Conservation (phyloP, 2,329 filamentous ascomycete species). For the Thyridium curvatum region DNA sequence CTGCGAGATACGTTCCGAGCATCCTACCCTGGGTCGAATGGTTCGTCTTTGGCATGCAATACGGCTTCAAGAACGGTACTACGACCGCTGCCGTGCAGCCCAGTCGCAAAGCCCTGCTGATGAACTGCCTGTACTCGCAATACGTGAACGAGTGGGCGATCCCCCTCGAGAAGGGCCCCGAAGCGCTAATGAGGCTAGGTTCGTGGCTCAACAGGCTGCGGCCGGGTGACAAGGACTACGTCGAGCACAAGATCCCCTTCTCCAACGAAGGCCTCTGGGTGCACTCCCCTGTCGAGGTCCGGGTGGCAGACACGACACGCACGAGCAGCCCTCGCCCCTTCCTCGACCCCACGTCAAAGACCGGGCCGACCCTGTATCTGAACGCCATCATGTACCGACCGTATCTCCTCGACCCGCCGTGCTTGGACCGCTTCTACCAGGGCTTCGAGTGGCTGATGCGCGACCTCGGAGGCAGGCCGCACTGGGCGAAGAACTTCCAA, state of each 20-base stretch:
- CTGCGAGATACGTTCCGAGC: slow-evolving; percentile 70
- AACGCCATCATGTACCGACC: slow-evolving; percentile 77
- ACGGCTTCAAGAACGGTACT: slow-evolving; percentile 65
- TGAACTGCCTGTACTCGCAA: slow-evolving; percentile 98
- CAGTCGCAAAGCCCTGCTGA: slow-evolving; percentile 72
- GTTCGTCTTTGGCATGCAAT: slow-evolving; percentile 97
- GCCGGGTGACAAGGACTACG: slow-evolving; percentile 52
- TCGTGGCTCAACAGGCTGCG: slow-evolving; percentile 69
- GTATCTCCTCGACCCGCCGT: slow-evolving; percentile 64
- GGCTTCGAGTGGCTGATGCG: slow-evolving; percentile 81
- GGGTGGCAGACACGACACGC: slow-evolving; percentile 57
- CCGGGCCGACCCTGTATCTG: slow-evolving; percentile 67
- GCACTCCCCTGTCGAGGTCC: slow-evolving; percentile 73
- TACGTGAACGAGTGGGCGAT: slow-evolving; percentile 98
- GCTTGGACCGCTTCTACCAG: slow-evolving; percentile 64
- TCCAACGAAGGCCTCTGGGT: slow-evolving; percentile 63
- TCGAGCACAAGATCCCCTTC: slow-evolving; percentile 62
- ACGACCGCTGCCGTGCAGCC: slow-evolving; percentile 72
- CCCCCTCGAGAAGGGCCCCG: slow-evolving; percentile 77
- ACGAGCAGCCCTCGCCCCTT: slow-evolving; percentile 25
- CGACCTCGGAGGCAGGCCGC: slow-evolving; percentile 65
- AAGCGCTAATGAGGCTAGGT: slow-evolving; percentile 75
- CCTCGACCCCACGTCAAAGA: slow-evolving; percentile 56
- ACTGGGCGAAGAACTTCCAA: slow-evolving; percentile 79
- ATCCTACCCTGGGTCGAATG: slow-evolving; percentile 86